Base-by-base conservation (phyloP, 495 filamentous ascomycete species). In the Hypoxylon intermedium region DNA sequence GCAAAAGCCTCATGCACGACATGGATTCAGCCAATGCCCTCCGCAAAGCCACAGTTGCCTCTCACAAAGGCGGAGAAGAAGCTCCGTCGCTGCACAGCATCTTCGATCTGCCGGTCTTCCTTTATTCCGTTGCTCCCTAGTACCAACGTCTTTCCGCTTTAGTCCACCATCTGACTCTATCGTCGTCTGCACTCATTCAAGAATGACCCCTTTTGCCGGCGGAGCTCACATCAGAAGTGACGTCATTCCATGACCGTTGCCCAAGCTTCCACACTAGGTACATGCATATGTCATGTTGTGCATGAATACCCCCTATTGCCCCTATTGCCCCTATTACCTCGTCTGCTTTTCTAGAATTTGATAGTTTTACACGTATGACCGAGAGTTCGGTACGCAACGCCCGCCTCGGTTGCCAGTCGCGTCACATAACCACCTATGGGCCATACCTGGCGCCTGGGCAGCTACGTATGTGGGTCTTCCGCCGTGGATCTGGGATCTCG, bases 1-100 rank as follows among this genome's bases (percentile, higher is more conserved):
- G 34, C 3, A 33, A 9, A 60, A 60, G 49, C 49, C 58, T 60
- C 58, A 60, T 48, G 42, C 38, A 42, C n/a, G 24, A 42, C 26
- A 47, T 33, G n/a, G n/a, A n/a, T n/a, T n/a, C n/a, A n/a, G n/a
- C n/a, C n/a, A n/a, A n/a, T n/a, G n/a, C n/a, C n/a, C n/a, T n/a
- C n/a, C 13, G 18, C 13, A 36, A 24, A 28, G 58, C 58, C 49
- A 54, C 58, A 54, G 21, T 51, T 30, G 45, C 43, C 46, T 23
- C 30, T 24, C 18, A 4, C 26, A 19, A 2, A 16, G 13, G 18
- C 58, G 58, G 58, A 60, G 50, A 16, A 47, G 30, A 60, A 36
- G 42, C 34, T 60, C 58, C 58, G 58, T 12, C n/a, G 21, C 19
- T 18, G 30, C 6, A 23, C 16, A 12, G 18, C 11, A 33, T 20